Conservation (phyloP, 2,329 filamentous ascomycete species). For the Phialemoniopsis sp. region DNA sequence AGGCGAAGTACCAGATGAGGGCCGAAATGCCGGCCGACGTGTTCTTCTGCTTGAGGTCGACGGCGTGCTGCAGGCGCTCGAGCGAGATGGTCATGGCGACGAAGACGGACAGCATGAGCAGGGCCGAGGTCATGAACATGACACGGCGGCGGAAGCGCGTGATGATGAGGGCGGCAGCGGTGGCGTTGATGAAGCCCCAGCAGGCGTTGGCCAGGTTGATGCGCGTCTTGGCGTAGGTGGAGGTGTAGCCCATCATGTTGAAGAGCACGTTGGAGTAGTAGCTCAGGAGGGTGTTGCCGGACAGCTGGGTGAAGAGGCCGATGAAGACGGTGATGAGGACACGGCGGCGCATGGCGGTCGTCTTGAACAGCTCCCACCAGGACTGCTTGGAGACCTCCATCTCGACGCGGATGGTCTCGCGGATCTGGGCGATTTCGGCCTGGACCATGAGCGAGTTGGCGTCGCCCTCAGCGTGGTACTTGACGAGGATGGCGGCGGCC, state of each 20-base stretch:
- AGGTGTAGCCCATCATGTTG: constrained; percentile 37
- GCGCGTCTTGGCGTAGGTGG: constrained; percentile 34
- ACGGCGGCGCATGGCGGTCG: constrained; percentile 20
- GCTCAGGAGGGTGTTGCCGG: constrained; percentile 33
- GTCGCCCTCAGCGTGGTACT: constrained; percentile 46
- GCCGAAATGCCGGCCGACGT: constrained; percentile 19
- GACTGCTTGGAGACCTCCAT: constrained; percentile 30
- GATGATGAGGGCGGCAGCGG: constrained; percentile 33
- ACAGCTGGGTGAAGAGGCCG: constrained; percentile 34
- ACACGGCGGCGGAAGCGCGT: constrained; percentile 29
- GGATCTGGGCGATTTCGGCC: constrained; percentile 45
- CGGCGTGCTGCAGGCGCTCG: constrained; percentile 8
- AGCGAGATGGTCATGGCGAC: constrained; percentile 16
- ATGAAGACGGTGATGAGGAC: constrained; percentile 30
- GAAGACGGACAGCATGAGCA: constrained; percentile 16
- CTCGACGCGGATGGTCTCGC: constrained; percentile 39
- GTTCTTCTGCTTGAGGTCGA: constrained; percentile 8
- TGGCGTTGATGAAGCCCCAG: constrained; percentile 39
- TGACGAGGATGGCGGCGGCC: constrained; percentile 44
- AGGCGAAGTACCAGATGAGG: constrained; percentile 19
- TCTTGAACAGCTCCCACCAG: constrained; percentile 34
- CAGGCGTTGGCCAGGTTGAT: constrained; percentile 40
- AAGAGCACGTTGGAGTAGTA: constrained; percentile 38
- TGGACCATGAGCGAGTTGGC: constrained; percentile 36
- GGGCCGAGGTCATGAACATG: constrained; percentile 15